phyloP scores from a whole-genome alignment of 2,329 filamentous ascomycete species.

The Colletotrichum orchidophilum region DNA sequence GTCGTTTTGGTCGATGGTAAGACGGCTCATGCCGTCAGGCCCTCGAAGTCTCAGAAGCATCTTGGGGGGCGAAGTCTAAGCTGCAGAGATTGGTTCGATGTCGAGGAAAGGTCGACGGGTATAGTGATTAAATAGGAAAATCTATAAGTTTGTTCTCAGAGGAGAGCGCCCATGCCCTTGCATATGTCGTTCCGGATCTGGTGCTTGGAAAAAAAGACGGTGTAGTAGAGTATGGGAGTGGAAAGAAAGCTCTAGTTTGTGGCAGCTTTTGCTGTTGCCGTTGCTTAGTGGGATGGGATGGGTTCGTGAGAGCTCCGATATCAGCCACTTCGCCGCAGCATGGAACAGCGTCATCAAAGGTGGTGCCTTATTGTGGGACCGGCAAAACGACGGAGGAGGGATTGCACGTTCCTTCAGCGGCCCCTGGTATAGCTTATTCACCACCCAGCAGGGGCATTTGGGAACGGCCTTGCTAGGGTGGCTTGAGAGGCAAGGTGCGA shows the following conservation, averaged over 20 bases:
- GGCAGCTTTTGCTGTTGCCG: slow-evolving; percentile 1
- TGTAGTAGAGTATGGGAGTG: slow-evolving; percentile 6
- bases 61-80: slow-evolving; percentile 38
- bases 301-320: slow-evolving; percentile 23
- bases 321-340: slow-evolving; percentile 12
- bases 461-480: not conserved
- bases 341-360: slow-evolving; percentile 32
- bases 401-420: slow-evolving; percentile 16
- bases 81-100: not conserved
- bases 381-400: slow-evolving; percentile 31
- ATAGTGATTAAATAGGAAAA: slow-evolving; percentile 8
- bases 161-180: slow-evolving; percentile 8
- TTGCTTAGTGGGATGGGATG: slow-evolving; percentile 12
- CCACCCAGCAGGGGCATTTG: slow-evolving; percentile 9
- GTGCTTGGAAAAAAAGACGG: not conserved
- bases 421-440: slow-evolving; percentile 30
- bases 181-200: not conserved
- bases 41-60: slow-evolving; percentile 91
- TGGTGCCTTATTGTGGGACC: slow-evolving; percentile 34
- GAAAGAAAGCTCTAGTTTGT: slow-evolving; percentile 15
- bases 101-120: not conserved
- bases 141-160: not conserved
- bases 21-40: slow-evolving; percentile 90
- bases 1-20: slow-evolving; percentile 78
- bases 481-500: not conserved